These are phyloP conservation scores for Friedmanniomyces endolithicus DNA, from an alignment of 495 filamentous ascomycete species.

Conservation along the genomic window DNA sequence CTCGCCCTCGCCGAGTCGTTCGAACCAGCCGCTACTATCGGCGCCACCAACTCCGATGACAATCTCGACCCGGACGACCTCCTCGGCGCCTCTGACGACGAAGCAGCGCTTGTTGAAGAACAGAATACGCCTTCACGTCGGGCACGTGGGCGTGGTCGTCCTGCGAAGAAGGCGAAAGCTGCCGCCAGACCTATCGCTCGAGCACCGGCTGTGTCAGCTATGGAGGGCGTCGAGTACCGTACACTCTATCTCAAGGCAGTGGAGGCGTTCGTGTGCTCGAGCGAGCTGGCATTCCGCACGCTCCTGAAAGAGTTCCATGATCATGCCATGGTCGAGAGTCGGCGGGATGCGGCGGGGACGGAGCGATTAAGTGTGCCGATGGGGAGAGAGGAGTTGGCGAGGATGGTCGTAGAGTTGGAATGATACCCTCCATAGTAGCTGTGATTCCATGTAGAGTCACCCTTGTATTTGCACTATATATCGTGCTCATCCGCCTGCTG, in stretches of 20 bases:
- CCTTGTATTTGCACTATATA: no score
- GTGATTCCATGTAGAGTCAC: no score
- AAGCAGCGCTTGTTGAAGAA: slow-evolving; percentile 17
- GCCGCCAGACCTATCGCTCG: not conserved
- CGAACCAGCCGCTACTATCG: slow-evolving; percentile 10
- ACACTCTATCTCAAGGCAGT: slow-evolving; percentile 87
- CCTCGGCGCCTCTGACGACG: slow-evolving; percentile 38
- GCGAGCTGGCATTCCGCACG: slow-evolving; percentile 88
- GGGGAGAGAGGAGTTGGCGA: slow-evolving; percentile 78
- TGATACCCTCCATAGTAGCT: no score
- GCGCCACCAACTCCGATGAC: slow-evolving; percentile 18
- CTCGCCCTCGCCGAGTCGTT: slow-evolving; percentile 48
- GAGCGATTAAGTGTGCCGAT: slow-evolving; percentile 80
- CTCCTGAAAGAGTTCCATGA: slow-evolving; percentile 95
- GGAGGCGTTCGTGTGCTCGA: slow-evolving; percentile 92
- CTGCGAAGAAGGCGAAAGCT: slow-evolving; percentile 16
- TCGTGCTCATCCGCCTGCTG: no score
- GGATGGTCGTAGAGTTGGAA: slow-evolving; percentile 59
- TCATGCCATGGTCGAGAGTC: slow-evolving; percentile 85
- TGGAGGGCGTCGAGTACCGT: slow-evolving; percentile 69
- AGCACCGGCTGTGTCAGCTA: slow-evolving; percentile 9
- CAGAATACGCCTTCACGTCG: slow-evolving; percentile 10
- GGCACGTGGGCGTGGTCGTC: slow-evolving; percentile 3
- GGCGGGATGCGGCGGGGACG: slow-evolving; percentile 70
- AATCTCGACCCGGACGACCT: slow-evolving; percentile 21